Conservation (phyloP, 2,329 filamentous ascomycete species). For the Cyphellophora attinorum region DNA sequence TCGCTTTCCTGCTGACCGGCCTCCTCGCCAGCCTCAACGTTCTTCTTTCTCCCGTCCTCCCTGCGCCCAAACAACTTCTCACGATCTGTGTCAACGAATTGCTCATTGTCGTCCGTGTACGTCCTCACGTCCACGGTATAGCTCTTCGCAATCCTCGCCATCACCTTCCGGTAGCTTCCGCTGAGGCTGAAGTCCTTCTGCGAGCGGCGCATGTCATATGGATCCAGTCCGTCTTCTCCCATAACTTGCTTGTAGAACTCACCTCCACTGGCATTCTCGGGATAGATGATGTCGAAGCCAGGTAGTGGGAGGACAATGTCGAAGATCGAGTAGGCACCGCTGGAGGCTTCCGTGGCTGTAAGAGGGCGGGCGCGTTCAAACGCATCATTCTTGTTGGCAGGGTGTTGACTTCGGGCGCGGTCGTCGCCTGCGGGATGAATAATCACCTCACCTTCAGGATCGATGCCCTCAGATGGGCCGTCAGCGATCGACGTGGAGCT, state of each 20-base stretch:
- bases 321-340: constrained; percentile 68
- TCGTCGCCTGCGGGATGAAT: constrained; percentile 51
- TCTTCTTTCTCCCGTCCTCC: constrained; percentile 19
- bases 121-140: constrained; percentile 59
- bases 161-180: constrained; percentile 77
- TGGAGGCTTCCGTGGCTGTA: constrained; percentile 65
- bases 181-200: constrained; percentile 83
- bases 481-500: background rate
- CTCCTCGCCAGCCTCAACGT: constrained; percentile 2
- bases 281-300: constrained; percentile 82
- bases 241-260: constrained; percentile 81
- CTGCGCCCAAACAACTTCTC: constrained; percentile 51
- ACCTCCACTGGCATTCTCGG: constrained; percentile 65
- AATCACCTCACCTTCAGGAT: constrained; percentile 57
- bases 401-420: constrained; percentile 42
- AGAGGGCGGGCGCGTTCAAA: constrained; percentile 65
- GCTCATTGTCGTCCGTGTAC: constrained; percentile 60
- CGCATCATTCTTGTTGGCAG: too few relatives aligned
- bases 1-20: background rate
- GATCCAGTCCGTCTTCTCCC: constrained; percentile 66
- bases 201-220: constrained; percentile 73
- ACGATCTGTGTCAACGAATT: constrained; percentile 81
- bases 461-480: constrained; percentile 30
- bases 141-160: constrained; percentile 57
- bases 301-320: constrained; percentile 89